Evolutionary conservation across 805 yeast genomes (phyloP).

Genomic region (Pichia membranifaciens): DNA sequence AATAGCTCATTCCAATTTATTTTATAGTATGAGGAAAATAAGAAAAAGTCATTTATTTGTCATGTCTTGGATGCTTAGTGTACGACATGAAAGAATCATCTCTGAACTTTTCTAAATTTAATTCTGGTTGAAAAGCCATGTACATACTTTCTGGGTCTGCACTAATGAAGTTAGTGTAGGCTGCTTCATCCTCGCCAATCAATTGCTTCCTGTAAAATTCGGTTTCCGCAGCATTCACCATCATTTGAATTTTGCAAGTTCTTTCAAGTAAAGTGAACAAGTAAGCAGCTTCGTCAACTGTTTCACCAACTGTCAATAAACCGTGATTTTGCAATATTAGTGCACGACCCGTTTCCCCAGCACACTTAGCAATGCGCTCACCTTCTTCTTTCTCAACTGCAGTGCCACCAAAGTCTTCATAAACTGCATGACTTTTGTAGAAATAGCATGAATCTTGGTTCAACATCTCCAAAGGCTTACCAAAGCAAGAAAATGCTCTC

Average conservation of each 20-base stretch:
- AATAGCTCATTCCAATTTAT: too few species aligned
- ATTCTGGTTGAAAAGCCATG: constrained; percentile 70
- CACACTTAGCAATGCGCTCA: constrained; percentile 49
- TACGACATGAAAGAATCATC: constrained; percentile 6
- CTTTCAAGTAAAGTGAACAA: constrained; percentile 58
- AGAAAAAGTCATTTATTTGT: too few species aligned
- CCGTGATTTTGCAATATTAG: constrained; percentile 67
- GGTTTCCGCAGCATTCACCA: constrained; percentile 48
- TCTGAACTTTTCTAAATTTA: constrained; percentile 37
- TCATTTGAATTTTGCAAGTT: constrained; percentile 58
- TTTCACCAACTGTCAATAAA: constrained; percentile 59
- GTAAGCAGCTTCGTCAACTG: constrained; percentile 73
- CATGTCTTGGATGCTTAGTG: too few species aligned
- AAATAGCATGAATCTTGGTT: constrained; percentile 73
- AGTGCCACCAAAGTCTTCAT: constrained; percentile 70
- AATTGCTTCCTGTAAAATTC: constrained; percentile 35
- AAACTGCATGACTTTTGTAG: constrained; percentile 61
- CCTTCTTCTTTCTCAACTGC: constrained; percentile 68
- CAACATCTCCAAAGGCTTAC: constrained; percentile 66
- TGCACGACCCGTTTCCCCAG: constrained; percentile 53
- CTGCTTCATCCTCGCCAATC: constrained; percentile 59
- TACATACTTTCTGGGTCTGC: constrained; percentile 66
- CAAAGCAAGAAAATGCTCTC: constrained; percentile 60
- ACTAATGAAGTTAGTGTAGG: constrained; percentile 52
- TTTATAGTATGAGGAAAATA: too few species aligned